phyloP scores from a whole-genome alignment of 768 basidiomycete genomes.

The Suillus bovinus region DNA sequence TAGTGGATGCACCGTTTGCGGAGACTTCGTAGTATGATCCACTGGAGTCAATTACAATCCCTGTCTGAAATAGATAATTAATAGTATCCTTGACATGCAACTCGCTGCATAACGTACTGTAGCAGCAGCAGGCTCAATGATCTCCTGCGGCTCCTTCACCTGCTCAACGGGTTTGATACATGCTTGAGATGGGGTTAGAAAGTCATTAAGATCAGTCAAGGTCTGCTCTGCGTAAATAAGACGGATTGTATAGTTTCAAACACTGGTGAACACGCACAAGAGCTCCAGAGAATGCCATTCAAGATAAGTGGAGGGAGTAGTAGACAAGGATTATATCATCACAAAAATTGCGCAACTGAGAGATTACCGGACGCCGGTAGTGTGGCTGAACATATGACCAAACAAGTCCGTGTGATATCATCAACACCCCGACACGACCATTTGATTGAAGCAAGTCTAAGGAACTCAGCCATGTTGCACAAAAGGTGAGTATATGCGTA shows the following conservation, averaged over 20 bases:
- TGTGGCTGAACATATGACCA: too few species aligned
- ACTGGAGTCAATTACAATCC: conserved; percentile 84
- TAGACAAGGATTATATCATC: not conserved
- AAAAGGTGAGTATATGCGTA: too few species aligned
- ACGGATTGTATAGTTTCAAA: conserved; percentile 6
- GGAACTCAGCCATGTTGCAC: too few species aligned
- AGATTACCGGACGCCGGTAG: too few species aligned
- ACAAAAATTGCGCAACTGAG: too few species aligned
- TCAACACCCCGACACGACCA: too few species aligned
- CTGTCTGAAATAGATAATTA: conserved; percentile 56
- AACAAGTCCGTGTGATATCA: too few species aligned
- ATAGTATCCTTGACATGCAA: not conserved
- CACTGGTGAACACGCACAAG: conserved; percentile 49
- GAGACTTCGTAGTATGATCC: conserved; percentile 89
- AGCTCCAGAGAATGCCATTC: conserved; percentile 87
- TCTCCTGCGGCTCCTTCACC: conserved; percentile 42
- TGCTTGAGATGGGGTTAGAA: conserved; percentile 92
- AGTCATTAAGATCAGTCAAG: conserved; percentile 94
- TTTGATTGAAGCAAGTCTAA: too few species aligned
- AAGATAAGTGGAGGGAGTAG: conserved; percentile 7
- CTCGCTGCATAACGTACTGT: conserved; percentile 31
- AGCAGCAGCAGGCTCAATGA: conserved; percentile 42
- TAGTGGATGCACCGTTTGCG: conserved; percentile 25
- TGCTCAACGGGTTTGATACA: conserved; percentile 94
- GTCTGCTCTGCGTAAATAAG: conserved; percentile 49